phyloP scores from a whole-genome alignment of 768 basidiomycete genomes.

The Amanita polypyramis region DNA sequence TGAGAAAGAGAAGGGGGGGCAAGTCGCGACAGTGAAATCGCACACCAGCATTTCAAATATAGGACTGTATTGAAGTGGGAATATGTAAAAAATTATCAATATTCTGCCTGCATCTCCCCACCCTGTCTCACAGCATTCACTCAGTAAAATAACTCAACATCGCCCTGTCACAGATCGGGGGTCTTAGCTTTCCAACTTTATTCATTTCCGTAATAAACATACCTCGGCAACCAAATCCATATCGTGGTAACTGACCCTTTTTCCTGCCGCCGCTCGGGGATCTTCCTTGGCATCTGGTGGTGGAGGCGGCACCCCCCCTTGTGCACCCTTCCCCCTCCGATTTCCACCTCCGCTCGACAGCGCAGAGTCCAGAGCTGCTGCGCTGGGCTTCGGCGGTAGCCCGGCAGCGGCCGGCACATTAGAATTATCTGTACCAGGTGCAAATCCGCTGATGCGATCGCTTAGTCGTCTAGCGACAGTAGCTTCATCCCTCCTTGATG shows the following conservation, averaged over 20 bases:
- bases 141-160: slow-evolving; percentile 49
- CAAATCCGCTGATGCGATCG: slow-evolving; percentile 75
- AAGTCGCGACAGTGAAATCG: slow-evolving; percentile 6
- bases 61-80: slow-evolving; percentile 7
- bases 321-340: slow-evolving; percentile 24
- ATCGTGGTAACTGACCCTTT: slow-evolving; percentile 89
- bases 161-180: slow-evolving; percentile 31
- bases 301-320: slow-evolving; percentile 50
- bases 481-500: slow-evolving; percentile 47
- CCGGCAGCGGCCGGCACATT: slow-evolving; percentile 58
- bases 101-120: background rate
- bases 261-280: slow-evolving; percentile 81
- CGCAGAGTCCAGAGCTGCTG: slow-evolving; percentile 40
- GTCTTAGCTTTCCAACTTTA: slow-evolving; percentile 2
- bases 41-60: slow-evolving; percentile 21
- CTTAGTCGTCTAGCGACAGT: slow-evolving; percentile 57
- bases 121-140: slow-evolving; percentile 9
- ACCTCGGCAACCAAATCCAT: slow-evolving; percentile 89
- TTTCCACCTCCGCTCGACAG: slow-evolving; percentile 39
- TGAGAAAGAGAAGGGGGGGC: slow-evolving; percentile 3
- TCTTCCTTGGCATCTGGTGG: slow-evolving; percentile 90
- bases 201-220: slow-evolving; percentile 9
- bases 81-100: slow-evolving; percentile 10
- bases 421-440: slow-evolving; percentile 31
- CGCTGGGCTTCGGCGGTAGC: slow-evolving; percentile 68